Percentiles rank a stretch among this genome's conserved stretches.
phyloP scores from a whole-genome alignment of 1,284 basidiomycete species.

The Veloboletus limbatus region DNA sequence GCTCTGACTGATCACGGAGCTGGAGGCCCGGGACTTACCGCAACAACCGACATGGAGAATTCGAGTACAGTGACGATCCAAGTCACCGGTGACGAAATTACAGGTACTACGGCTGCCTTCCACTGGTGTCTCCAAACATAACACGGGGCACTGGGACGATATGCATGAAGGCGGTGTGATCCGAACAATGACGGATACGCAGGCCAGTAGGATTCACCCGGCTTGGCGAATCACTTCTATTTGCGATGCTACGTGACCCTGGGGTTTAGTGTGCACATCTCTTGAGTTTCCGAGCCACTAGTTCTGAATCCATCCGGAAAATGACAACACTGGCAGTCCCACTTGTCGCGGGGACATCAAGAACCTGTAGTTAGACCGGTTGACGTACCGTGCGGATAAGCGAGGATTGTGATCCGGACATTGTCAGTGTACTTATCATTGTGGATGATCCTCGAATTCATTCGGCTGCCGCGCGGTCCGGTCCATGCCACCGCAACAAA shows the following conservation, averaged over 20 bases:
- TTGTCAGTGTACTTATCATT: slow-evolving; percentile 7
- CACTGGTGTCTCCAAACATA: background rate
- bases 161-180: slow-evolving; percentile 5
- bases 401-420: slow-evolving; percentile 14
- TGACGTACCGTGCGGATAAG: too few relatives aligned
- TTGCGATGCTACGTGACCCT: slow-evolving; percentile 7
- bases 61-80: slow-evolving; percentile 1
- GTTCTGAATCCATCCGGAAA: too few relatives aligned
- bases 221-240: slow-evolving; percentile 12
- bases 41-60: background rate
- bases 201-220: slow-evolving; percentile 10
- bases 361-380: too few relatives aligned
- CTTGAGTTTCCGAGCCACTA: too few relatives aligned
- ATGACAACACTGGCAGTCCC: background rate
- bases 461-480: slow-evolving; percentile 17
- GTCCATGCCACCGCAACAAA: slow-evolving; percentile 9
- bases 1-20: too few relatives aligned
- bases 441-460: slow-evolving; percentile 6
- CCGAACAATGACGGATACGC: slow-evolving; percentile 5
- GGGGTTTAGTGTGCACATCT: too few relatives aligned
- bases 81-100: slow-evolving; percentile 3
- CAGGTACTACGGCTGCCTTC: background rate
- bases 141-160: background rate
- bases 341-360: slow-evolving; percentile 4
- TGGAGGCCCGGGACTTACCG: background rate